These are phyloP conservation scores for Trypanosoma rangeli DNA, from an alignment of 208 protist genomes.

Conservation along the genomic window DNA sequence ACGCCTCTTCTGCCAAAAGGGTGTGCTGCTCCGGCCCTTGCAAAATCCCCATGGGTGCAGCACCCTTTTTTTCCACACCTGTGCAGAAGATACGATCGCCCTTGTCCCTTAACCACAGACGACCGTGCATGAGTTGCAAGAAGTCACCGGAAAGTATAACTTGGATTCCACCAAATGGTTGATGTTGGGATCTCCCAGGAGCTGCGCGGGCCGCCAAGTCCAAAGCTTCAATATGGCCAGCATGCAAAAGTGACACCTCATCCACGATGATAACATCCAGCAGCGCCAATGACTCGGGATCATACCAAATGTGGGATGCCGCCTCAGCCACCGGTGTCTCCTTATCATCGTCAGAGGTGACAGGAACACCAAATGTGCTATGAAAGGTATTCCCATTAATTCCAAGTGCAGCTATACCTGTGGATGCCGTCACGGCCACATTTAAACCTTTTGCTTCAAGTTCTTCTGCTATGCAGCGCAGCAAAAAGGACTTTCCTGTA, in stretches of 20 bases:
- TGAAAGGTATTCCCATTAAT: conserved; percentile 82
- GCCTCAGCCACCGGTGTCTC: not conserved
- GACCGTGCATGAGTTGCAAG: conserved; percentile 59
- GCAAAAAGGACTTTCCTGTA: conserved; percentile 67
- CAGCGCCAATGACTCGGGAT: conserved; percentile 25
- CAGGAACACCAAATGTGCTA: conserved; percentile 59
- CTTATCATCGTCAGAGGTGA: conserved; percentile 24
- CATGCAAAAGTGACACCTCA: conserved; percentile 80
- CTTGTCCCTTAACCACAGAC: not conserved
- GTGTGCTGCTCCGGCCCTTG: not conserved
- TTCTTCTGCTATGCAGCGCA: conserved; percentile 34
- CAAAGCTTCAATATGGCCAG: conserved; percentile 48
- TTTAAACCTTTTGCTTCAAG: conserved; percentile 29
- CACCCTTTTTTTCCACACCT: conserved; percentile 9
- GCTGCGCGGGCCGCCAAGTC: conserved; percentile 37
- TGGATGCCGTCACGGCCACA: conserved; percentile 64
- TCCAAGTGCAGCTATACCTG: conserved; percentile 65
- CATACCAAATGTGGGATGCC: conserved; percentile 14
- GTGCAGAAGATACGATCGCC: conserved; percentile 8
- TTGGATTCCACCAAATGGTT: conserved; percentile 84
- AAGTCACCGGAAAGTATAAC: conserved; percentile 87
- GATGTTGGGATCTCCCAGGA: conserved; percentile 21
- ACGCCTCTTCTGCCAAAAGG: not conserved
- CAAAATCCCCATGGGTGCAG: not conserved
- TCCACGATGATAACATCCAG: conserved; percentile 78